A percentile compares a stretch with the other conserved stretches of the same genome.
Evolutionary conservation across 805 yeast genomes (phyloP).

Genomic region (Nakazawaea molendinolei): DNA sequence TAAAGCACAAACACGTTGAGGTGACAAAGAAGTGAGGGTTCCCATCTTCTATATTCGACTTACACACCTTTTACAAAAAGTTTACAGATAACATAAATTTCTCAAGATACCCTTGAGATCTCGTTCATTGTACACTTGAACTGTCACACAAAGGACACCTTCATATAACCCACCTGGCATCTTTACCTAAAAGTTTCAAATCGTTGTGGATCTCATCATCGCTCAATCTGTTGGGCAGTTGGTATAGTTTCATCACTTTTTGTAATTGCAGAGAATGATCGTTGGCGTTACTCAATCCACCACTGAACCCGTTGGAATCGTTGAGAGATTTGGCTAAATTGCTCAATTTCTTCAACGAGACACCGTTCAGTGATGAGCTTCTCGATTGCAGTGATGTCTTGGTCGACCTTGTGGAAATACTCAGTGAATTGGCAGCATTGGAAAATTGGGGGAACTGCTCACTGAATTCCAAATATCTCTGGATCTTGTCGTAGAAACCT

Average conservation of each 20-base stretch:
- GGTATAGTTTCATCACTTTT: slow-evolving; percentile 10
- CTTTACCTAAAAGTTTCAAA: slow-evolving; percentile 9
- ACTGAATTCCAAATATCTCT: slow-evolving; percentile 1
- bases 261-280: slow-evolving; percentile 11
- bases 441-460: neutral
- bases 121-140: too few species aligned
- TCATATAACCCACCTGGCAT: too few species aligned
- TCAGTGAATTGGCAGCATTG: too few species aligned
- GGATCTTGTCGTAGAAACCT: neutral
- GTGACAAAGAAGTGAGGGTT: too few species aligned
- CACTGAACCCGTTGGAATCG: slow-evolving; percentile 4
- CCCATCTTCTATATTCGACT: too few species aligned
- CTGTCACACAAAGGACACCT: too few species aligned
- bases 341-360: slow-evolving; percentile 3
- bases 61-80: too few species aligned
- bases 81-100: slow-evolving; percentile 1
- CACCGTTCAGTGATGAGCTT: neutral
- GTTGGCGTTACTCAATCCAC: slow-evolving; percentile 2
- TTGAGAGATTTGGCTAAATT: slow-evolving; percentile 7
- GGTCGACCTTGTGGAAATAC: slow-evolving; percentile 1
- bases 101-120: too few species aligned
- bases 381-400: neutral
- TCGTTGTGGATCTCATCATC: slow-evolving; percentile 10
- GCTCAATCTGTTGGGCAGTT: slow-evolving; percentile 1
- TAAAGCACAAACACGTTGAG: slow-evolving; percentile 8